A percentile compares a stretch with the other conserved stretches of the same genome.
Conservation (phyloP, 352 stramenopile species). For the Pythium dissimile region DNA sequence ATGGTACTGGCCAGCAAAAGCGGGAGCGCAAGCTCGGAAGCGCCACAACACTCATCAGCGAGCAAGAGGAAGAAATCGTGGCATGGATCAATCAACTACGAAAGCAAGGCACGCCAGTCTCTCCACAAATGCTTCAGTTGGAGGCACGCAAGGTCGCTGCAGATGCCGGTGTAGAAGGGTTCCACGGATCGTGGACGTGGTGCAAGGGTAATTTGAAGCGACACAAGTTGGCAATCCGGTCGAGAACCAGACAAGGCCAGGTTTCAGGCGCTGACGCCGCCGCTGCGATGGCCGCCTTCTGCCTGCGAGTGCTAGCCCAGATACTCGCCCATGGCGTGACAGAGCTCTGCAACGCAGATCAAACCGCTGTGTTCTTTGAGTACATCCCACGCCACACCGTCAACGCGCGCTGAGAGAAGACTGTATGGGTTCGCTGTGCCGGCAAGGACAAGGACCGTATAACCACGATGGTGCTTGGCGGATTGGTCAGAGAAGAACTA, state of each 20-base stretch:
- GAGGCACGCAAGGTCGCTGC: constrained; percentile 4
- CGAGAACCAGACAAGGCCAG: constrained; percentile 15
- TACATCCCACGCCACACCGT: constrained; percentile 21
- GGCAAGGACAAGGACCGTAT: constrained; percentile 17
- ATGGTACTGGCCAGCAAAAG: not conserved
- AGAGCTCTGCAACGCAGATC: constrained; percentile 21
- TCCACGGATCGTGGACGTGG: constrained; percentile 4
- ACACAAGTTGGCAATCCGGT: constrained; percentile 6
- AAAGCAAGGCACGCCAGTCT: constrained; percentile 13
- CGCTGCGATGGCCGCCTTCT: not conserved
- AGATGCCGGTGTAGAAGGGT: too few relatives aligned
- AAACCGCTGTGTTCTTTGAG: constrained; percentile 20
- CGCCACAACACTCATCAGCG: not conserved
- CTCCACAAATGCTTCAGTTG: constrained; percentile 5
- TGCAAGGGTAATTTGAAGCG: constrained; percentile 3
- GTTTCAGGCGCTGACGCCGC: not conserved
- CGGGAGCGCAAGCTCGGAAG: not conserved
- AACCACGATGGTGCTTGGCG: constrained; percentile 23
- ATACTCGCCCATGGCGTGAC: not conserved
- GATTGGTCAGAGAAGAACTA: constrained; percentile 18
- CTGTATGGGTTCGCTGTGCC: constrained; percentile 19
- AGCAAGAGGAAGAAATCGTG: not conserved
- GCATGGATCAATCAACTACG: constrained; percentile 6
- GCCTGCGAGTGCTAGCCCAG: not conserved
- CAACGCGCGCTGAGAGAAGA: constrained; percentile 9